Conservation (phyloP, 179 eudicot species). For the Silene coronaria region DNA sequence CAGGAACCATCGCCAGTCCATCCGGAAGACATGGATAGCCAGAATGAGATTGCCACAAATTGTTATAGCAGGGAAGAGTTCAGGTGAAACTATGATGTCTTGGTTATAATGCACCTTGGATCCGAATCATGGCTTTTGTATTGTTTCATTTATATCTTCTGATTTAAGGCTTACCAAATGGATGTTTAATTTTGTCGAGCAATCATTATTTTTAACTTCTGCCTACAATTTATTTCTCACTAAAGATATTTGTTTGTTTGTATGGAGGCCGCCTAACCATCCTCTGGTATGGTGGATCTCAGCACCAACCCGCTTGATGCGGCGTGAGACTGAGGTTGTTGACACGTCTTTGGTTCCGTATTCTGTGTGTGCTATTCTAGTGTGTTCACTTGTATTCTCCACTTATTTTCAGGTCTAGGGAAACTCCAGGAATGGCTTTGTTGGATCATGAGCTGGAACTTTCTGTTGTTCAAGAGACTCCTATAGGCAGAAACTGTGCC, state of each 20-base stretch:
- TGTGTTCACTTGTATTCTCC: slow-evolving; percentile 1
- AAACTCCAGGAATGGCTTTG: slow-evolving; percentile 21
- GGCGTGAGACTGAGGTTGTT: background rate
- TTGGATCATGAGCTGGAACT: slow-evolving; percentile 36
- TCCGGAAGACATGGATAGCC: slow-evolving; percentile 25
- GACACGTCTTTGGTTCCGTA: background rate
- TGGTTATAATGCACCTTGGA: background rate
- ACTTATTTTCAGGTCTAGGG: slow-evolving; percentile 38
- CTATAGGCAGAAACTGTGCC: slow-evolving; percentile 21
- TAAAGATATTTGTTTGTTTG: background rate
- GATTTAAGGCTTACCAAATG: background rate
- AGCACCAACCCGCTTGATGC: background rate
- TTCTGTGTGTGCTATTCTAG: background rate
- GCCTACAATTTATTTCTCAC: background rate
- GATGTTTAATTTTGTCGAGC: background rate
- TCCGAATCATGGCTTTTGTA: background rate
- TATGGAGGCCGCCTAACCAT: background rate
- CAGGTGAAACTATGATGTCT: slow-evolving; percentile 37
- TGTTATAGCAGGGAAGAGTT: slow-evolving; percentile 28
- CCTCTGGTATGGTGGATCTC: background rate
- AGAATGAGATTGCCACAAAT: slow-evolving; percentile 36
- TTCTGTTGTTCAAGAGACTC: slow-evolving; percentile 61
- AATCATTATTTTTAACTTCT: background rate
- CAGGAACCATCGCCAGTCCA: slow-evolving; percentile 23
- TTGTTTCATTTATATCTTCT: background rate